Evolutionary conservation across 2,329 filamentous ascomycete species (phyloP).

Genomic region (Bipolaris victoriae): DNA sequence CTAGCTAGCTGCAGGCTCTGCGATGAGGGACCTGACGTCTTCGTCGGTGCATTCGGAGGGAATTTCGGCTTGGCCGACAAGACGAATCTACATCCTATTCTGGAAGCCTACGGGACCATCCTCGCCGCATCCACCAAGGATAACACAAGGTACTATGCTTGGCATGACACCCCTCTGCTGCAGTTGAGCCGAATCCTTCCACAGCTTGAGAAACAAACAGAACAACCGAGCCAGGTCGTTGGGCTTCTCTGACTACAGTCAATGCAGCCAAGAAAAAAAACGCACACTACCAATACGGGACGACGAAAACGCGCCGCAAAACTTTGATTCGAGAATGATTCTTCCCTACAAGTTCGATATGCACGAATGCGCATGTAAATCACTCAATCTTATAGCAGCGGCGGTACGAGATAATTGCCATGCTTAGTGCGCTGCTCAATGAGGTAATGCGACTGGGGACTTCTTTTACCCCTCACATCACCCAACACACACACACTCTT

Average conservation of each 20-base stretch:
- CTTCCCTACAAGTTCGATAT: background rate
- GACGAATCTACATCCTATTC: background rate
- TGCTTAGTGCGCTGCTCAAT: background rate
- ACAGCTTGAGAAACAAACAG: background rate
- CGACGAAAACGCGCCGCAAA: background rate
- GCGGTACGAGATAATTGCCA: background rate
- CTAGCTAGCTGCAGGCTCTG: background rate
- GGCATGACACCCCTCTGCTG: background rate
- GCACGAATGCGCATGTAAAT: background rate
- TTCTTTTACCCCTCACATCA: background rate
- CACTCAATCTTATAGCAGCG: background rate
- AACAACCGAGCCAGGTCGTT: background rate
- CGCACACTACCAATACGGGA: background rate
- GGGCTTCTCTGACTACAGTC: background rate
- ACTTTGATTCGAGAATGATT: background rate
- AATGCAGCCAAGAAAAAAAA: background rate
- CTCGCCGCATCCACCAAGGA: background rate
- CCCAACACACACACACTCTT: background rate
- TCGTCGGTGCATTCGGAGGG: background rate
- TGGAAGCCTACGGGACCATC: background rate
- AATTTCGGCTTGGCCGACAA: background rate
- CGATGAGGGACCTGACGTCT: background rate
- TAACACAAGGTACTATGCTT: background rate
- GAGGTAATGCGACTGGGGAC: background rate
- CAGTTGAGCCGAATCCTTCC: background rate